A percentile compares a stretch with the other conserved stretches of the same genome.
Conservation (phyloP, 192 early-diverging fungal genomes). For the Lunasporangiospora selenospora region DNA sequence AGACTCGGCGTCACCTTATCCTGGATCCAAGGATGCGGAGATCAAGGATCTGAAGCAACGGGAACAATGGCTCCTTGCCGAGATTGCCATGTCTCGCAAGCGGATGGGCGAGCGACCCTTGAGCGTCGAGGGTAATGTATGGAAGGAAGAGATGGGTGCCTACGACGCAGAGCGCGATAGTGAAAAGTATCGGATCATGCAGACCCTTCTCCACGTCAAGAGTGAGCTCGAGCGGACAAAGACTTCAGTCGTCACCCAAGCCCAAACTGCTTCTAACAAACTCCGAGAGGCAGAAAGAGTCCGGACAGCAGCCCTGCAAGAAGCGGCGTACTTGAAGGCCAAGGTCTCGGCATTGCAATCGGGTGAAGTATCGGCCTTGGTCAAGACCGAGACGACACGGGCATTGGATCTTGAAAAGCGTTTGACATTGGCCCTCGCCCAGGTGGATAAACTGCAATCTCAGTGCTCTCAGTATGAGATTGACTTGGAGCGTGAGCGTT, state of each 20-base stretch:
- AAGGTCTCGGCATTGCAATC: constrained; percentile 57
- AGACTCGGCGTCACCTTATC: no score
- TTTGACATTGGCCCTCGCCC: constrained; percentile 44
- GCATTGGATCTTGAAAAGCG: constrained; percentile 56
- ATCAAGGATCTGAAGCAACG: constrained; percentile 37
- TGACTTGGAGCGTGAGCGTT: constrained; percentile 49
- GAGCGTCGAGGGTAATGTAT: constrained; percentile 1
- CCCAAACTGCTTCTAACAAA: constrained; percentile 53
- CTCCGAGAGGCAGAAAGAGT: constrained; percentile 58
- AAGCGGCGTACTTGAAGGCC: constrained; percentile 61
- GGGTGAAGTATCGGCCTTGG: constrained; percentile 41
- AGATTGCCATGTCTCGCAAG: constrained; percentile 38
- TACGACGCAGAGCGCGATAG: constrained; percentile 50
- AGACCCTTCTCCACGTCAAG: constrained; percentile 51
- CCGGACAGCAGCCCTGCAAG: constrained; percentile 60
- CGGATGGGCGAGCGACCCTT: constrained; percentile 20
- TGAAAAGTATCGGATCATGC: constrained; percentile 52
- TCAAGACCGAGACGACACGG: constrained; percentile 52
- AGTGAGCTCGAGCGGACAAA: constrained; percentile 52
- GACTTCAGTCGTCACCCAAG: constrained; percentile 50
- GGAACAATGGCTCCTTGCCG: constrained; percentile 41
- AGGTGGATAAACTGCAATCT: constrained; percentile 45
- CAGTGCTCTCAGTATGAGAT: constrained; percentile 49
- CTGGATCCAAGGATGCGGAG: constrained; percentile 34
- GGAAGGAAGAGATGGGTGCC: constrained; percentile 45